Conservation (phyloP, 352 stramenopile species). For the Globisporangium lucens region DNA sequence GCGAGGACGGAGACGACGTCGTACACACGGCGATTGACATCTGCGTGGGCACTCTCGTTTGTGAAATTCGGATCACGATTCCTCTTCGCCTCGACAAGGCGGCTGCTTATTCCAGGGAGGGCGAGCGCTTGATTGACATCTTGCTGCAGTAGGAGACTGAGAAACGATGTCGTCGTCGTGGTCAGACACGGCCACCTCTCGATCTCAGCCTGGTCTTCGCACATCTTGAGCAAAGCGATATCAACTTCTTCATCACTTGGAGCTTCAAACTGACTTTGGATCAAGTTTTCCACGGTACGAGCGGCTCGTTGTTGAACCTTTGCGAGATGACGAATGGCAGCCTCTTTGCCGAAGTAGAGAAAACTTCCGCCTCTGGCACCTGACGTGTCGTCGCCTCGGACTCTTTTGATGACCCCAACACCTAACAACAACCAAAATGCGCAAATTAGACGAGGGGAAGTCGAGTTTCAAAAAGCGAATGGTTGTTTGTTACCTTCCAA, state of each 20-base stretch:
- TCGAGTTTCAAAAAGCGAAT: not conserved
- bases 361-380: constrained; percentile 43
- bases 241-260: constrained; percentile 39
- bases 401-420: constrained; percentile 58
- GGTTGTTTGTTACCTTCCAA: constrained; percentile 48
- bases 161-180: constrained; percentile 49
- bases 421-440: constrained; percentile 21
- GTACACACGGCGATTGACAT: constrained; percentile 63
- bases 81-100: constrained; percentile 46
- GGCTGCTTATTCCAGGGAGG: constrained; percentile 36
- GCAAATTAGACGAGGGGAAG: not conserved
- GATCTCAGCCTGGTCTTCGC: constrained; percentile 36
- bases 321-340: constrained; percentile 35
- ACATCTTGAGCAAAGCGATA: constrained; percentile 36
- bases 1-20: constrained; percentile 62
- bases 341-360: constrained; percentile 52
- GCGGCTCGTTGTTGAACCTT: constrained; percentile 27
- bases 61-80: constrained; percentile 18
- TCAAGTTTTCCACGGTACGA: constrained; percentile 21
- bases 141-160: constrained; percentile 54
- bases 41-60: constrained; percentile 22
- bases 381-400: constrained; percentile 30
- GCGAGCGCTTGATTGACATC: constrained; percentile 22
- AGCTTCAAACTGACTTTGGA: not conserved
- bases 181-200: constrained; percentile 58